Evolutionary conservation across 78 protist species (phyloP).

Genomic region (slime mould (Dictyostelium discoideum)): DNA sequence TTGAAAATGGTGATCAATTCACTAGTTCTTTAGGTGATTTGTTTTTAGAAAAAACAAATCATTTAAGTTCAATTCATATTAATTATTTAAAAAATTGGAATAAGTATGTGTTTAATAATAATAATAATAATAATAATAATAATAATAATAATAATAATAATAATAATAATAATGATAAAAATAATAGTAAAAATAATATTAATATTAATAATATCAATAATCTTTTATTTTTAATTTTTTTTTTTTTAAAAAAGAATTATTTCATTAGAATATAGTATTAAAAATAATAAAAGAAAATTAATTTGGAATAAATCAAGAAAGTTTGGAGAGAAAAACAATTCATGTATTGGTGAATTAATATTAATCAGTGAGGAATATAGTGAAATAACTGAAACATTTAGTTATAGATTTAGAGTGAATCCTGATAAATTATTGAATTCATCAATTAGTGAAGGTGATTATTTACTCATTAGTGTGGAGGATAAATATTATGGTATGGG

Average conservation of each 20-base stretch:
- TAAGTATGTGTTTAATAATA: not conserved
- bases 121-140: not conserved
- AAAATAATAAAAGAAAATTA: slow-evolving; percentile 26
- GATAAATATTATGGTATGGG: slow-evolving; percentile 41
- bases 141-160: not conserved
- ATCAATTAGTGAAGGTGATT: slow-evolving; percentile 41
- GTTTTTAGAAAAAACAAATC: slow-evolving; percentile 21
- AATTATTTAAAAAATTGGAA: slow-evolving; percentile 54
- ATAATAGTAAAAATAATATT: not conserved
- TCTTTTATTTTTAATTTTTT: not conserved
- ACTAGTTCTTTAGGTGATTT: slow-evolving; percentile 42
- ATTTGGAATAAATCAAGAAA: slow-evolving; percentile 46
- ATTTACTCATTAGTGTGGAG: slow-evolving; percentile 24
- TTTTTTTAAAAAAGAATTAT: not conserved
- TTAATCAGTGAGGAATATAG: not conserved
- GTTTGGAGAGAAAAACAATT: slow-evolving; percentile 35
- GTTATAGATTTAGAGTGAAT: not conserved
- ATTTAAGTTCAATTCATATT: slow-evolving; percentile 19
- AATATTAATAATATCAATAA: too few relatives aligned
- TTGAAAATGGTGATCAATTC: slow-evolving; percentile 48
- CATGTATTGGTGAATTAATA: slow-evolving; percentile 27
- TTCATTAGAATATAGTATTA: slow-evolving; percentile 41
- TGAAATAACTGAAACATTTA: slow-evolving; percentile 4
- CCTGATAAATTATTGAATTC: not conserved
- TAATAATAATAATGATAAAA: not conserved